Conservation (phyloP, 305 asterid species). For the Solanum hybrid region DNA sequence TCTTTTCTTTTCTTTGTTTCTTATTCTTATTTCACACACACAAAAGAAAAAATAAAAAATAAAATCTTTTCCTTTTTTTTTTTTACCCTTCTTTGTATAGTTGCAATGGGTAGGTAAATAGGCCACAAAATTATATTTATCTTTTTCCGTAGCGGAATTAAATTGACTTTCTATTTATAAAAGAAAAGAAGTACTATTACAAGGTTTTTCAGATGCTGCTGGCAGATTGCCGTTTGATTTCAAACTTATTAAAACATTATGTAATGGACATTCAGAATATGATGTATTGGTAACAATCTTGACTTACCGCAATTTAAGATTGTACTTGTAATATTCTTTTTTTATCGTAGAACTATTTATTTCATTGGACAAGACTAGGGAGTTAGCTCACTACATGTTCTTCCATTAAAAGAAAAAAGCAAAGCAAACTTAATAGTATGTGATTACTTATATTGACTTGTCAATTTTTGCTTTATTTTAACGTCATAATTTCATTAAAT, state of each 20-base stretch:
- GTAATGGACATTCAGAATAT: neutral
- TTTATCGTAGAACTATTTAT: too few relatives aligned
- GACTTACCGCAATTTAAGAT: neutral
- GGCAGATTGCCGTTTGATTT: neutral
- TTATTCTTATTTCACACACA: neutral
- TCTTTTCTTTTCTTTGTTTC: neutral
- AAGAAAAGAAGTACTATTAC: too few relatives aligned
- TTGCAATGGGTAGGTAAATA: neutral
- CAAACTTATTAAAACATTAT: neutral
- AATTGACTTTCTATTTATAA: neutral
- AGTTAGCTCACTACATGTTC: too few relatives aligned
- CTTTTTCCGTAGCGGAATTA: too few relatives aligned
- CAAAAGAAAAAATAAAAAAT: too few relatives aligned
- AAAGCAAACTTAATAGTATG: too few relatives aligned
- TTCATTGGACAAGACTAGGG: too few relatives aligned
- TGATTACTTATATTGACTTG: too few relatives aligned
- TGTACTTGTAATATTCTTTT: neutral
- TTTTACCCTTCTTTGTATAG: neutral
- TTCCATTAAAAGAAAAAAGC: too few relatives aligned
- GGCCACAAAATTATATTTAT: neutral
- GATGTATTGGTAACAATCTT: neutral
- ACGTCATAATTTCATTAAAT: too few relatives aligned
- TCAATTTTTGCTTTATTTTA: too few relatives aligned
- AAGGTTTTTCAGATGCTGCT: too few relatives aligned
- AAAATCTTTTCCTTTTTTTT: neutral